Percentiles rank a stretch among this genome's conserved stretches.
These are phyloP conservation scores for Fusarium torulosum DNA, from an alignment of 2,329 filamentous ascomycete genomes.

Conservation along the genomic window DNA sequence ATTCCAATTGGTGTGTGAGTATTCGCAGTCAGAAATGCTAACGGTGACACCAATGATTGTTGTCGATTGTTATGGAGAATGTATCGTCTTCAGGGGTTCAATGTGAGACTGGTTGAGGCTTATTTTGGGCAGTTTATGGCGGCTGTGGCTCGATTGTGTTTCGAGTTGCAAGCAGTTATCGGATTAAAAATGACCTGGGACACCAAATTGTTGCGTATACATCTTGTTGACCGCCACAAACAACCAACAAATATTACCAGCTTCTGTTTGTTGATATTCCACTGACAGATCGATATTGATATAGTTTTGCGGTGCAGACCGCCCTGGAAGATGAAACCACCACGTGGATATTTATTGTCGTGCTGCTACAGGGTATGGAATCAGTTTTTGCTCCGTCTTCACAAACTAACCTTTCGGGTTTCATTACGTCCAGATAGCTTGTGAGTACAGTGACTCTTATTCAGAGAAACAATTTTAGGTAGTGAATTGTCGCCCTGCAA, in stretches of 20 bases:
- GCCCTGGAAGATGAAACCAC: not conserved
- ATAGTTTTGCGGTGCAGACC: not conserved
- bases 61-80: constrained; percentile 26
- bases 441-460: not conserved
- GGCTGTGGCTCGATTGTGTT: constrained; percentile 21
- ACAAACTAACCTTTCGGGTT: not conserved
- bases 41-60: constrained; percentile 27
- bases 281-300: not conserved
- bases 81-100: constrained; percentile 32
- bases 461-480: not conserved
- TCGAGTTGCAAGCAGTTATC: constrained; percentile 3
- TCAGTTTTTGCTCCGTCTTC: not conserved
- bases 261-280: not conserved
- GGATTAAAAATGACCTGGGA: not conserved
- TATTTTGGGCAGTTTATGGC: constrained; percentile 26
- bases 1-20: not conserved
- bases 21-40: constrained; percentile 16
- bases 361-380: not conserved
- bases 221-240: not conserved
- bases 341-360: not conserved
- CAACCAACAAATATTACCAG: not conserved
- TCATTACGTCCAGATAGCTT: not conserved
- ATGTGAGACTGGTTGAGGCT: constrained; percentile 30
- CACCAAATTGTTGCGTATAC: not conserved
- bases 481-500: not conserved